These are phyloP conservation scores for maize (Zea mays) DNA, from an alignment of 176 grass and related monocot genomes.

Conservation along the genomic window Zm-B73-REFERENCE-NAM-5.0 NC_050104.1:112967501-112968000, in stretches of 20 bases:
- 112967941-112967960: constrained; percentile 44
- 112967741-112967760: no score
- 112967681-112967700: constrained; percentile 11
- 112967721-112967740: no score
- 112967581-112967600: constrained; percentile 6
- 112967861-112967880: not conserved
- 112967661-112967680: not conserved
- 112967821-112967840: no score
- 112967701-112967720: not conserved
- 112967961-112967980: not conserved
- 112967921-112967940: constrained; percentile 42
- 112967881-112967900: constrained; percentile 13
- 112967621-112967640: not conserved
- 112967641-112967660: not conserved
- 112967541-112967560: not conserved
- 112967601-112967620: constrained; percentile 1
- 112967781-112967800: not conserved
- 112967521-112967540: not conserved
- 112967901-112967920: constrained; percentile 36
- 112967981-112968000: not conserved
- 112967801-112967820: not conserved
- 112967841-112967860: not conserved
- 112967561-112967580: not conserved
- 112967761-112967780: no score
- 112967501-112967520: no score